Percentiles rank a stretch among this genome's conserved stretches.
Evolutionary conservation across 352 stramenopile species (phyloP).

Genomic region (Nothophytophthora sp.): DNA sequence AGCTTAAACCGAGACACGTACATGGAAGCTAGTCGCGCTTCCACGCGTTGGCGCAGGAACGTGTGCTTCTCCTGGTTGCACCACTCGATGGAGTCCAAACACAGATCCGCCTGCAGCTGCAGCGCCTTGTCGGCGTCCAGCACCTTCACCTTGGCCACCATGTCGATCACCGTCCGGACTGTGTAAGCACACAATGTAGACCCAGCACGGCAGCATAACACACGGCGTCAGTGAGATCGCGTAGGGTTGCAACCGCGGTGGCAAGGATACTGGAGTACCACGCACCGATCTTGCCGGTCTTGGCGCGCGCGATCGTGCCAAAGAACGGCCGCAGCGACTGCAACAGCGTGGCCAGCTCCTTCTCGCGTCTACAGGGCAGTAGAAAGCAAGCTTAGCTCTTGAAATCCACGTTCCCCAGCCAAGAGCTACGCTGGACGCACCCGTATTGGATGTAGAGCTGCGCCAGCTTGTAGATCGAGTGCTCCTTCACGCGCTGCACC

Average conservation of each 20-base stretch:
- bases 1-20: too few relatives aligned
- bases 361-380: too few relatives aligned
- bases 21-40: constrained; percentile 94
- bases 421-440: too few relatives aligned
- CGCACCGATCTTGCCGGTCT: constrained; percentile 97
- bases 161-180: constrained; percentile 98
- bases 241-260: too few relatives aligned
- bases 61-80: constrained; percentile 94
- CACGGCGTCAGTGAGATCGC: too few relatives aligned
- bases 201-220: too few relatives aligned
- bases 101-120: constrained; percentile 95
- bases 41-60: constrained; percentile 98
- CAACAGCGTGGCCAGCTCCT: constrained; percentile 85
- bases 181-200: too few relatives aligned
- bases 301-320: constrained; percentile 94
- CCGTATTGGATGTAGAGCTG: constrained; percentile 90
- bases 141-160: constrained; percentile 92
- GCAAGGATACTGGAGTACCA: too few relatives aligned
- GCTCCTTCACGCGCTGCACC: constrained; percentile 94
- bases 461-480: constrained; percentile 95
- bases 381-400: too few relatives aligned
- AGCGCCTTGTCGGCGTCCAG: constrained; percentile 91
- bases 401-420: too few relatives aligned
- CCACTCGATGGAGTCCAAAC: constrained; percentile 95
- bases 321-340: constrained; percentile 94